A percentile compares a stretch with the other conserved stretches of the same genome.
Conservation (phyloP, 306 rosid genomes). For the Castanopsis chinensis region DNA sequence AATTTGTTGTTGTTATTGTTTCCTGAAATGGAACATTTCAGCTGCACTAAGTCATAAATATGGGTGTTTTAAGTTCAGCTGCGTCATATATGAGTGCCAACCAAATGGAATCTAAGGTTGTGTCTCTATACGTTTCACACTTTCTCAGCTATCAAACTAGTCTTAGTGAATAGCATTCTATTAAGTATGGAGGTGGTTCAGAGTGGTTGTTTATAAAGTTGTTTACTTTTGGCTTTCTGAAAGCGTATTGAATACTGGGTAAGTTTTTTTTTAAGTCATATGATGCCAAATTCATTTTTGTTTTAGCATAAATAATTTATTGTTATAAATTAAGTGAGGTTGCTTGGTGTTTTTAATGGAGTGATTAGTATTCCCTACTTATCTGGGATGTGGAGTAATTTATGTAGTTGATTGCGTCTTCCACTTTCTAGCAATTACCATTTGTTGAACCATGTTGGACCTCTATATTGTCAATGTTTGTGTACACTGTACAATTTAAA, state of each 20-base stretch:
- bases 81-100: too few species aligned
- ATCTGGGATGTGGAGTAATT: background rate
- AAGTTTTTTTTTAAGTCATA: background rate
- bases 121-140: background rate
- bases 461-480: background rate
- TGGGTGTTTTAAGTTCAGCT: background rate
- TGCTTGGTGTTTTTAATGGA: constrained; percentile 6
- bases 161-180: background rate
- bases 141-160: background rate
- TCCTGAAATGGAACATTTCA: background rate
- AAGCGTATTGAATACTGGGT: background rate
- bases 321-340: background rate
- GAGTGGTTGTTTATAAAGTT: background rate
- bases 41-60: background rate
- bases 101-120: background rate
- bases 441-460: background rate
- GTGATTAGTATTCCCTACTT: background rate
- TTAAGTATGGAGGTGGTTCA: background rate
- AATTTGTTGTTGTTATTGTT: background rate
- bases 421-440: background rate
- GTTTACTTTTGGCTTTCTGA: background rate
- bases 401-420: background rate
- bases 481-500: background rate
- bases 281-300: background rate
- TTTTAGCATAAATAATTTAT: background rate